Percentiles rank a stretch among this genome's conserved stretches.
phyloP scores from a whole-genome alignment of 805 yeast genomes.

The Crinitomyces ghanaensis region DNA sequence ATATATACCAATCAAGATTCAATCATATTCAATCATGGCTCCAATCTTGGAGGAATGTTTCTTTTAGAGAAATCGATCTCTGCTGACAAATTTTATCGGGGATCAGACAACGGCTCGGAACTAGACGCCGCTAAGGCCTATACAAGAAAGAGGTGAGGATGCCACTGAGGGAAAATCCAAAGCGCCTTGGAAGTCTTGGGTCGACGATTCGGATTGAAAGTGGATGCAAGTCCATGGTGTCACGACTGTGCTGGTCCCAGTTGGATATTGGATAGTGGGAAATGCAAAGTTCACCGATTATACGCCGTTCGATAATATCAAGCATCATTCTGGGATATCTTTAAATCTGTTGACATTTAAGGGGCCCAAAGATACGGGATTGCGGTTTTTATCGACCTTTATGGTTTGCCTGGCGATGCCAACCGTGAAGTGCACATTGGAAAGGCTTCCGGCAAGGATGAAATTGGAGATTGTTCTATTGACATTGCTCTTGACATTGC shows the following conservation, averaged over 20 bases:
- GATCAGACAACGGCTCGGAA: conserved; percentile 46
- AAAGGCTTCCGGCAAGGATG: conserved; percentile 43
- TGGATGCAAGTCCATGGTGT: conserved; percentile 59
- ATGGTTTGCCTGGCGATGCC: conserved; percentile 89
- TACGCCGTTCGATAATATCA: conserved; percentile 49
- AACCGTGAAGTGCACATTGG: conserved; percentile 83
- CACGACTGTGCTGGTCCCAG: conserved; percentile 74
- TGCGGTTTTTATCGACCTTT: conserved; percentile 72
- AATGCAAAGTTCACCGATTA: conserved; percentile 46
- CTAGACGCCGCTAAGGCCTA: conserved; percentile 53
- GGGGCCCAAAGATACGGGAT: conserved; percentile 53
- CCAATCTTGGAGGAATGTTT: conserved; percentile 73
- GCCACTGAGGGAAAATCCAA: conserved; percentile 42
- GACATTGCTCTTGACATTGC: conserved; percentile 37
- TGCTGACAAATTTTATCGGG: conserved; percentile 38
- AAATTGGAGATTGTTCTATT: conserved; percentile 45
- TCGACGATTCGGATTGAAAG: conserved; percentile 67
- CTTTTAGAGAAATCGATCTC: conserved; percentile 61
- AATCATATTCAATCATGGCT: conserved; percentile 68
- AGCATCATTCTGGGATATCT: conserved; percentile 55
- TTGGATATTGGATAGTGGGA: conserved; percentile 84
- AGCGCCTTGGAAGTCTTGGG: conserved; percentile 53
- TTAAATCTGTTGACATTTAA: conserved; percentile 40
- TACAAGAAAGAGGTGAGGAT: conserved; percentile 41
- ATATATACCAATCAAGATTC: conserved; percentile 24